Base-by-base conservation (phyloP, 352 stramenopile species). In the Globisporangium echinulatum region DNA sequence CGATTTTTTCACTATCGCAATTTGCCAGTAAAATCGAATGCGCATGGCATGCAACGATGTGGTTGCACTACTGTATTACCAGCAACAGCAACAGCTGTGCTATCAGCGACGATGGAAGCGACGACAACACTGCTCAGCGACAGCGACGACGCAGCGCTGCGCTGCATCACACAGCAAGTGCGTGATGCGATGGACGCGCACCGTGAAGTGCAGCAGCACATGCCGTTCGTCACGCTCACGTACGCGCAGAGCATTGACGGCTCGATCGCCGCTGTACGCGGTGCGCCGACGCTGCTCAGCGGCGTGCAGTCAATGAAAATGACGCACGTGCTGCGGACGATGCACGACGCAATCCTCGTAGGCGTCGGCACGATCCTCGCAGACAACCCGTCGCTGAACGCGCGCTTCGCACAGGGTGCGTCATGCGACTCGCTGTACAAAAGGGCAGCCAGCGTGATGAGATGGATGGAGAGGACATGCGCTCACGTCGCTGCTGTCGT, bases 201-300 rank as follows among this genome's bases (percentile, higher is more conserved):
- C 13, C 7, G 5, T 3, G 13, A 37, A 11, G 14, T 11, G 2
- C 13, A 4, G 39, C 37, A 19, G 6, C 14, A 6, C 7, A 49
- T 71, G 48, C 79, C 83, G 3, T 80, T 85, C 37, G 61, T 96
- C 47, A 96, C 88, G 44, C 65, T 96, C 15, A 94, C 87, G 10
- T 97, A 96, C 57, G 88, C 88, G 46, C 88, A 97, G 59, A 97
- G 88, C 58, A 84, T 97, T 9, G 88, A 97, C 54, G 88, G 88
- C 1, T 94, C 78, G 4, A 82, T 97, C 42, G 59, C 87, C 2
- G 77, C 72, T 4, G 59, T 82, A 55, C 72, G 75, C 73, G 85
- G 85, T 88, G 52, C 7, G 58, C 81, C 82, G 38, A 92, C 82
- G 49, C 49, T 89, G 33, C 62, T 94, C 38, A 92, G 83, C 56